phyloP scores from a whole-genome alignment of 805 yeast genomes.

The Starmerella geochares region DNA sequence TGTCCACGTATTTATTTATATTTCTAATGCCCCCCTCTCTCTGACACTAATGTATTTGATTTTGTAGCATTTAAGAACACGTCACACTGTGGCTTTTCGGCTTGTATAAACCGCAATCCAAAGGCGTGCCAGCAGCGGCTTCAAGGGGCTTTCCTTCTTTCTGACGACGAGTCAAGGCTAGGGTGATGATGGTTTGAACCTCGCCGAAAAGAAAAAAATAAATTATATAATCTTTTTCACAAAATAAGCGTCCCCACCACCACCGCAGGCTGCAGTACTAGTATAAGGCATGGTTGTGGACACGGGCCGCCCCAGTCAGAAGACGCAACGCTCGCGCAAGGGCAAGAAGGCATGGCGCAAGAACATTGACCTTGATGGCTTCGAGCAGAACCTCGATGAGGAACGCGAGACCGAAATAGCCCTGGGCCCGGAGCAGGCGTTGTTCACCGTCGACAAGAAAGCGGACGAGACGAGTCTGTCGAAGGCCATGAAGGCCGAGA shows the following conservation, averaged over 20 bases:
- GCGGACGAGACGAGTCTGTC: conserved; percentile 43
- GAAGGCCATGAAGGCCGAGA: conserved; percentile 33
- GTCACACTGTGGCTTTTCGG: too few relatives aligned
- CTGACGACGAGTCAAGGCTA: background rate
- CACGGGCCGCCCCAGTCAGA: conserved; percentile 38
- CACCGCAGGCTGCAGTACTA: background rate
- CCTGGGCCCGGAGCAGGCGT: conserved; percentile 35
- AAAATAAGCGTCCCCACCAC: background rate
- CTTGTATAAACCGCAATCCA: too few relatives aligned
- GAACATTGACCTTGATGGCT: conserved; percentile 75
- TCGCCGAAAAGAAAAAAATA: conserved; percentile 3
- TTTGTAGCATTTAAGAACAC: background rate
- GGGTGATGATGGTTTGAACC: background rate
- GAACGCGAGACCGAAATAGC: conserved; percentile 47
- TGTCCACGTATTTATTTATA: background rate
- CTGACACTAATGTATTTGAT: too few relatives aligned
- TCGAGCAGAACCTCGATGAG: conserved; percentile 60
- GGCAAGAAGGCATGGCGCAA: conserved; percentile 91
- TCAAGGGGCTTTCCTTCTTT: too few relatives aligned
- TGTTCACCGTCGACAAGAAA: conserved; percentile 58
- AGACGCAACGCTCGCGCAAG: conserved; percentile 71
- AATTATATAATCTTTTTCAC: conserved; percentile 10
- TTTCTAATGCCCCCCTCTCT: too few relatives aligned
- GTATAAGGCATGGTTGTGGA: conserved; percentile 13
- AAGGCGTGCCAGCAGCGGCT: too few relatives aligned